Conservation (phyloP, 371 early-diverging fungal genomes). For the Rhizopus arrhizus region DNA sequence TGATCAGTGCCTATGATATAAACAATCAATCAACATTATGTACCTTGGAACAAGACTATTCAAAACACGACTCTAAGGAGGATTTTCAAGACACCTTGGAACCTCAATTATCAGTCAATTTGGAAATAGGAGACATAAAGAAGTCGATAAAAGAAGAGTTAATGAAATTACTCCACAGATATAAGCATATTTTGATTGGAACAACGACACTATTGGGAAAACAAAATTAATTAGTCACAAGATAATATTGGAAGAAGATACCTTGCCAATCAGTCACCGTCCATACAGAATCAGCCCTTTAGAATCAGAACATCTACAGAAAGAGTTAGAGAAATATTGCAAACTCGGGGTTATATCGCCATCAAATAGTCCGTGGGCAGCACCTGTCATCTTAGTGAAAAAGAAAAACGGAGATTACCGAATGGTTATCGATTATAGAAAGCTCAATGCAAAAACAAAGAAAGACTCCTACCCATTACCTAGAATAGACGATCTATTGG, state of each 20-base stretch:
- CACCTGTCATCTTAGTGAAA: no score
- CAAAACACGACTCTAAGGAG: no score
- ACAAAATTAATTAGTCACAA: neutral
- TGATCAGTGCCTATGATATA: no score
- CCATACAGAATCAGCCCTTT: no score
- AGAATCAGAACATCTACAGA: neutral
- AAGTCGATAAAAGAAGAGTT: no score
- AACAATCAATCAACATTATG: no score
- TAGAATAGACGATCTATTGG: slow-evolving; percentile 34
- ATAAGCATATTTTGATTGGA: slow-evolving; percentile 11
- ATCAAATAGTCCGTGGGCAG: slow-evolving; percentile 11
- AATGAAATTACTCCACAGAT: no score
- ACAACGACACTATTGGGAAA: slow-evolving; percentile 4
- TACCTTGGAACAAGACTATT: no score
- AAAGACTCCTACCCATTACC: slow-evolving; percentile 44
- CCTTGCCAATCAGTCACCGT: neutral
- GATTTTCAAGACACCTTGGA: no score
- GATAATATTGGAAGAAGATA: slow-evolving; percentile 5
- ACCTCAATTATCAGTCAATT: no score
- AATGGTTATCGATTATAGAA: slow-evolving; percentile 46
- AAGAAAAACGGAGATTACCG: slow-evolving; percentile 50
- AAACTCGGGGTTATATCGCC: slow-evolving; percentile 17
- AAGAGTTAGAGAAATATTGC: slow-evolving; percentile 14
- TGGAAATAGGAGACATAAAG: no score
- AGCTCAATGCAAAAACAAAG: slow-evolving; percentile 38